phyloP scores from a whole-genome alignment of 345 rosid species.

The Brassica napus region Da-Ae NC_063444.1:16305501-16306000 shows the following conservation, averaged over 20 bases:
- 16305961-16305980: not conserved
- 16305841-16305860: too few species aligned
- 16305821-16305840: too few species aligned
- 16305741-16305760: not conserved
- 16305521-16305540: constrained; percentile 33
- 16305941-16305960: not conserved
- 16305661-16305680: constrained; percentile 15
- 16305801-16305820: too few species aligned
- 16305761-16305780: not conserved
- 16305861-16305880: too few species aligned
- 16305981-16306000: not conserved
- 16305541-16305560: constrained; percentile 39
- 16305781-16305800: too few species aligned
- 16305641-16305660: constrained; percentile 19
- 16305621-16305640: constrained; percentile 9
- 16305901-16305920: too few species aligned
- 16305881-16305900: too few species aligned
- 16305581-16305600: constrained; percentile 12
- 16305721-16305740: not conserved
- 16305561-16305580: constrained; percentile 31
- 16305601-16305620: not conserved
- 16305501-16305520: constrained; percentile 28
- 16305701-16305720: not conserved
- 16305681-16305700: constrained; percentile 40
- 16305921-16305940: too few species aligned